Evolutionary conservation across 208 protist species (phyloP).

Genomic region (Entamoeba invadens): DNA sequence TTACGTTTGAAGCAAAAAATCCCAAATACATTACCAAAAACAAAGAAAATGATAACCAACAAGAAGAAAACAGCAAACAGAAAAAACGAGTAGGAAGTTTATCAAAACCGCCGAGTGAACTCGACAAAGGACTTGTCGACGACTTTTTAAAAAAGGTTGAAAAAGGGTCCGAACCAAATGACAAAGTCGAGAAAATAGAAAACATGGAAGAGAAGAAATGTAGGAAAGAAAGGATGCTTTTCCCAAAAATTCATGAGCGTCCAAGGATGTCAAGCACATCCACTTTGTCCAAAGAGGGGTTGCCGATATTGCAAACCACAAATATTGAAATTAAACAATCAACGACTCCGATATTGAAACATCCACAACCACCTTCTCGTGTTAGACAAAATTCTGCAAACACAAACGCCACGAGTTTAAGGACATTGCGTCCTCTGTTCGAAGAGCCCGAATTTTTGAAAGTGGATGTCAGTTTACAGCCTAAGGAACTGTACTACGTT

Average conservation of each 20-base stretch:
- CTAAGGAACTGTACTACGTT: neutral
- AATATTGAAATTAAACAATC: neutral
- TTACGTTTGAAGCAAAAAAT: neutral
- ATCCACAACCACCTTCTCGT: neutral
- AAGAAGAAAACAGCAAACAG: neutral
- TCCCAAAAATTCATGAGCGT: too few species aligned
- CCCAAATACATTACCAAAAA: neutral
- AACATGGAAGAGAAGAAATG: too few species aligned
- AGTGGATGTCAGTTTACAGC: neutral
- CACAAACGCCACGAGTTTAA: neutral
- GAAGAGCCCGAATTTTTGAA: neutral
- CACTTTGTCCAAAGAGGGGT: too few species aligned
- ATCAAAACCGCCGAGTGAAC: too few species aligned
- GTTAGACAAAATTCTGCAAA: neutral
- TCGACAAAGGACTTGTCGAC: neutral
- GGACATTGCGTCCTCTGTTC: neutral
- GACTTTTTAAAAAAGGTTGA: too few species aligned
- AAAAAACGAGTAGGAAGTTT: neutral
- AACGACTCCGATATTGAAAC: neutral
- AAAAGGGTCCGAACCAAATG: too few species aligned
- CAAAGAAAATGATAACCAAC: neutral
- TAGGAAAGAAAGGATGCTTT: too few species aligned
- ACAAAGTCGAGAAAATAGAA: too few species aligned
- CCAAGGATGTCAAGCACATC: neutral
- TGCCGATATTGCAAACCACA: neutral